Base-by-base conservation (phyloP, 129 eudicot genomes). In the Arctium minus region DNA sequence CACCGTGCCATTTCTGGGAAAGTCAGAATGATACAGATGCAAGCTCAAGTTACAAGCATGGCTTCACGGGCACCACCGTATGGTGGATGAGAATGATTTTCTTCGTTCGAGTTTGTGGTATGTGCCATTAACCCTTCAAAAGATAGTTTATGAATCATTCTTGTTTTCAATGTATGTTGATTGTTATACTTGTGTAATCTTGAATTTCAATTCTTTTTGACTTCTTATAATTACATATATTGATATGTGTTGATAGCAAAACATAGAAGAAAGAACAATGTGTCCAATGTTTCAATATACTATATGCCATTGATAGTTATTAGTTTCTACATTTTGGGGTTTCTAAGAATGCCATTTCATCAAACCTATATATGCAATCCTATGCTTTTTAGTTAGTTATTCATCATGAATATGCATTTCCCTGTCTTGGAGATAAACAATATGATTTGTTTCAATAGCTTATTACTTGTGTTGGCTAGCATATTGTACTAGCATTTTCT, bases 31-130 rank as follows among this genome's bases (percentile, higher is more conserved):
- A 80, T 86, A 65, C 97, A 95, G 88, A 88, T 91, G 94, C 98
- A 95, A 76, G 91, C 92, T 79, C 97, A 92, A 82, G 97, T 95
- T 79, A 79, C 94, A 15, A 86, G 77, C 78, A 95, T 95, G 98
- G 98, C 97, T 85, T 87, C 94, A 5, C 78, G 97, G 86, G 88
- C 88, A 2, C 80, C 97, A 17, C 94, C 88, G 1, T 90, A 95
- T 86, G 90, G 82, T 11, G 80, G 83, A 80, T 89, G 79, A 81
- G 30, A 75, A 70, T 42, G 12, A 5, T 70, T 77, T 75, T 50
- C 75, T 48, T 53, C 70, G 40, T 76, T 64, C 38, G 56, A 46
- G 77, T 50, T 18, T 15, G 29, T 72, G 84, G 78, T 80, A 80
- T 80, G 84, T 71, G 11, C 39, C 72, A 71, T 68, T 50, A 50